phyloP scores from a whole-genome alignment of 2,329 filamentous ascomycete species.

The Microdochium nivale region DNA sequence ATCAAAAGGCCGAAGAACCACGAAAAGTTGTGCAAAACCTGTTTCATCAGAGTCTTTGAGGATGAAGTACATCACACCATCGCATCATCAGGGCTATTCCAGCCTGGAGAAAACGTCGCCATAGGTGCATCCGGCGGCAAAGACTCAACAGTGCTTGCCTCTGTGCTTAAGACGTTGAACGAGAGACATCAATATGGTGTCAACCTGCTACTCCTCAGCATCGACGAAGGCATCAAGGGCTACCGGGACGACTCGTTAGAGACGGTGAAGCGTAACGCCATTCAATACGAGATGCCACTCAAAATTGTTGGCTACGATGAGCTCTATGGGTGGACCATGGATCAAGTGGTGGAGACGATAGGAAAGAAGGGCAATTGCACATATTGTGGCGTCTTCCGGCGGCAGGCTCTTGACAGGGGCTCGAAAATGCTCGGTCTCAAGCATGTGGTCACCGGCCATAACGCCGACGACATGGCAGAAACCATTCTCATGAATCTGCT shows the following conservation, averaged over 20 bases:
- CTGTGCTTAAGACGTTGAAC: slow-evolving; percentile 89
- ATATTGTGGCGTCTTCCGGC: slow-evolving; percentile 92
- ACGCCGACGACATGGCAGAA: slow-evolving; percentile 94
- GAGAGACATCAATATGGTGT: slow-evolving; percentile 81
- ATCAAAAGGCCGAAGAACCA: slow-evolving; percentile 94
- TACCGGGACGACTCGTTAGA: slow-evolving; percentile 94
- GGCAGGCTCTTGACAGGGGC: slow-evolving; percentile 88
- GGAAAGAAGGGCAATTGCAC: slow-evolving; percentile 99
- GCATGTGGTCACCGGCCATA: slow-evolving; percentile 95
- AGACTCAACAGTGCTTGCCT: slow-evolving; percentile 92
- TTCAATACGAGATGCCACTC: slow-evolving; percentile 84
- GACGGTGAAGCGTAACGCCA: slow-evolving; percentile 89
- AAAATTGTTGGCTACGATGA: slow-evolving; percentile 90
- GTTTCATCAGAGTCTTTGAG: slow-evolving; percentile 84
- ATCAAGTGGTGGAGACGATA: slow-evolving; percentile 91
- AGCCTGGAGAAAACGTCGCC: slow-evolving; percentile 74
- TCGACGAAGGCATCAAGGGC: slow-evolving; percentile 95
- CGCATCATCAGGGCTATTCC: slow-evolving; percentile 70
- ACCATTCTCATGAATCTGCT: slow-evolving; percentile 97
- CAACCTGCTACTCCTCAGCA: slow-evolving; percentile 77
- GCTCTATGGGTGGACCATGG: slow-evolving; percentile 98
- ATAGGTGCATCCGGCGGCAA: slow-evolving; percentile 97
- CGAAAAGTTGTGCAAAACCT: slow-evolving; percentile 82
- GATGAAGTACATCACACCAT: slow-evolving; percentile 93
- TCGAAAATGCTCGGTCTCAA: slow-evolving; percentile 79